Evolutionary conservation across 2,329 filamentous ascomycete species (phyloP).

Genomic region (Xylariales sp.): DNA sequence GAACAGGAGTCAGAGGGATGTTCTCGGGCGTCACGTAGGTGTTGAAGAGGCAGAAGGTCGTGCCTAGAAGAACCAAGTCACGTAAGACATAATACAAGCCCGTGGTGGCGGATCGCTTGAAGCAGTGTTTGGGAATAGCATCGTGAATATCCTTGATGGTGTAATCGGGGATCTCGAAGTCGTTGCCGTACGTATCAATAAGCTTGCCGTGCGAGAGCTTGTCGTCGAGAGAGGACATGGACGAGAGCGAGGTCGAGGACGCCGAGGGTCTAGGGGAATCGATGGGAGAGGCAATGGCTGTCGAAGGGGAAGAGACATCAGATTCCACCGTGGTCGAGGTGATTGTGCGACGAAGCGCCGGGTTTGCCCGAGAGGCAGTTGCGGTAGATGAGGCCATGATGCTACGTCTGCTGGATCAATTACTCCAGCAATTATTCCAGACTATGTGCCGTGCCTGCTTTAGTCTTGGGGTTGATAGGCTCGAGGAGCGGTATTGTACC

Average conservation of each 20-base stretch:
- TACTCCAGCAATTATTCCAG: too few species aligned
- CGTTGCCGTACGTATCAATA: conserved; percentile 88
- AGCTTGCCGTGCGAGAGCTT: conserved; percentile 55
- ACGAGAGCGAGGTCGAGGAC: conserved; percentile 90
- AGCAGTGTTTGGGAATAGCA: conserved; percentile 97
- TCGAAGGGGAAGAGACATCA: conserved; percentile 47
- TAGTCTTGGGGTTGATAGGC: too few species aligned
- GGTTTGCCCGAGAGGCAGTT: conserved; percentile 37
- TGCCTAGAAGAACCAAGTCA: conserved; percentile 67
- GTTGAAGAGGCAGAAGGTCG: conserved; percentile 84
- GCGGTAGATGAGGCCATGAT: conserved; percentile 43
- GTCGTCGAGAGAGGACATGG: conserved; percentile 66
- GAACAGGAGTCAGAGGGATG: conserved; percentile 64
- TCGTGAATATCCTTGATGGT: conserved; percentile 97
- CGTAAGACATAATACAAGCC: conserved; percentile 81
- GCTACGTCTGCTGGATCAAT: not conserved
- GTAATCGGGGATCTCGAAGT: conserved; percentile 90
- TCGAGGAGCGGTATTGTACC: too few species aligned
- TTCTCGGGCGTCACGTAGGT: conserved; percentile 82
- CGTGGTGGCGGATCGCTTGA: conserved; percentile 72
- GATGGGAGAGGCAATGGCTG: conserved; percentile 51
- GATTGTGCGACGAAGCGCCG: conserved; percentile 43
- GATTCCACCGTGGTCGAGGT: conserved; percentile 35
- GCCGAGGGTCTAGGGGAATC: conserved; percentile 60
- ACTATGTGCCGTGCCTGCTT: not conserved